Evolutionary conservation across 768 basidiomycete species (phyloP).

Genomic region (Psilocybe tampanensis): DNA sequence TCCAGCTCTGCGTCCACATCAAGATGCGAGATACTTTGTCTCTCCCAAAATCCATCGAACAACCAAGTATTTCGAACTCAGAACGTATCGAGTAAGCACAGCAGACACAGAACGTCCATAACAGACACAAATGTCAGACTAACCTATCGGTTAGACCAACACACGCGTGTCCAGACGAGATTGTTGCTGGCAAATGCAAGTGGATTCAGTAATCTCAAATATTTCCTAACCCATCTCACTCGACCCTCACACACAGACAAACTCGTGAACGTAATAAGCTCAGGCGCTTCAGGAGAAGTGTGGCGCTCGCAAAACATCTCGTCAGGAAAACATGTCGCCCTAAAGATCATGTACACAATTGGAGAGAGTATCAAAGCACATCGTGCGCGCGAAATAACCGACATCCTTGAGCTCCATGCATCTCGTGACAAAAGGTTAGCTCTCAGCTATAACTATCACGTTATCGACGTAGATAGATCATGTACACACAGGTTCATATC

Average conservation of each 20-base stretch:
- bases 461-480: not conserved
- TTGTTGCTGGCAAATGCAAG: no score
- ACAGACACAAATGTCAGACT: no score
- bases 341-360: conserved; percentile 2
- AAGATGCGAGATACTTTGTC: no score
- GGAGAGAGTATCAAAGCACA: not conserved
- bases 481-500: not conserved
- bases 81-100: no score
- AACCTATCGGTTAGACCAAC: no score
- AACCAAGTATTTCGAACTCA: no score
- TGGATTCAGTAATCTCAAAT: no score
- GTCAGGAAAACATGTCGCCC: not conserved
- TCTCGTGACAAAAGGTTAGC: not conserved
- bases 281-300: not conserved
- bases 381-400: not conserved
- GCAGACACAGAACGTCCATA: no score
- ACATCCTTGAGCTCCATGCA: not conserved
- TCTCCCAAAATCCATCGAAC: no score
- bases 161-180: no score
- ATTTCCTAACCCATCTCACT: no score
- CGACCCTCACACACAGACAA: not conserved
- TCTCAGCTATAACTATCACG: not conserved
- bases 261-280: not conserved
- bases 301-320: not conserved
- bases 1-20: no score